Evolutionary conservation across 2,329 filamentous ascomycete genomes (phyloP), one percentile per base, ranked within the genome.

Genomic region (Peltaster fructicola): DNA sequence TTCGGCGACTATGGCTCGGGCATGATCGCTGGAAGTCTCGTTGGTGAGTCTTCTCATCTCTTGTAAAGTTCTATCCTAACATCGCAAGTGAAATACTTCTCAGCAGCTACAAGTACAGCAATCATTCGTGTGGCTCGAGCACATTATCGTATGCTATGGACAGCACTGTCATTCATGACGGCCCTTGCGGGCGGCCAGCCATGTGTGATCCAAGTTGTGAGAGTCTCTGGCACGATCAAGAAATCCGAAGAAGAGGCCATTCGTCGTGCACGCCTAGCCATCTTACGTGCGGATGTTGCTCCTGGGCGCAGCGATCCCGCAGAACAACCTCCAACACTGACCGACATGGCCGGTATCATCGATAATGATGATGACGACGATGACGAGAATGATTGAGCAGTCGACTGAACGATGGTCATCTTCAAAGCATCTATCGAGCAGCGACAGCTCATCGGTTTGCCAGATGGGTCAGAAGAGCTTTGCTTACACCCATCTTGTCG

Each of bases 201-300:
- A 0, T 91, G 84, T 41, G 73, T 85, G 1, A 77, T 91, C 34
- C 71, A 74, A 22, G 82, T 98, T 8, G 68, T 91, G 5, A 66
- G 79, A 32, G 80, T 93, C 8, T 88, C 79, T 36, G 88, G 85
- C 9, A 98, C 88, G 3, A 92, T 98, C 43, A 74, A 73, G 39
- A 92, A 91, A 51, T 75, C 72, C 3, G 84, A 95, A 51, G 73
- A 91, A 46, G 84, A 92, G 50, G 81, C 82, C 17, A 76, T 95
- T 40, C 65, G 73, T 4, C 63, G 79, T 31, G 79, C 81, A 20
- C 72, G 76, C 38, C 59, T 63, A 29, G 65, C 81, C 29, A 73
- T 91, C 31, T 56, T 77, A 20, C 65, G 69, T 15, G 71, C 75
- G 25, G 66, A 65, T 43, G 64, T 63, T 14, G 58, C 50, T 22